Conservation (phyloP, 306 rosid species). For the Vigna nakashimae region DNA sequence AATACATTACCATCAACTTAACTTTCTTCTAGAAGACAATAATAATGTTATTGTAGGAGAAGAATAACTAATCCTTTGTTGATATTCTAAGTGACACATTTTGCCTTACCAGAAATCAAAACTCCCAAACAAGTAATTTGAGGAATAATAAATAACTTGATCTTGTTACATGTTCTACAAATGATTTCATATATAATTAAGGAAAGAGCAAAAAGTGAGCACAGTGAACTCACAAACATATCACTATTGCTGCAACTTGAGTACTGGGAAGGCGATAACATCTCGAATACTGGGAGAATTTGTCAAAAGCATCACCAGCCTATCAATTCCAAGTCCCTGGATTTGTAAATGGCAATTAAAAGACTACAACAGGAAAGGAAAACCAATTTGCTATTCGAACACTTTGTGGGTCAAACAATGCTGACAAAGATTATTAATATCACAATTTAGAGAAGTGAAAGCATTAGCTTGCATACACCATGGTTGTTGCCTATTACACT, state of each 20-base stretch:
- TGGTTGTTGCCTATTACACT: neutral
- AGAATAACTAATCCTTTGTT: neutral
- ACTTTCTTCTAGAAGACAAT: no score
- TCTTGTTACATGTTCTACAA: neutral
- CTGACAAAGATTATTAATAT: conserved; percentile 7
- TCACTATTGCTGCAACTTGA: conserved; percentile 69
- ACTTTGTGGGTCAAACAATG: neutral
- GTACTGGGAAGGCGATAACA: conserved; percentile 97
- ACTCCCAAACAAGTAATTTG: conserved; percentile 16
- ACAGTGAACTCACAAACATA: conserved; percentile 13
- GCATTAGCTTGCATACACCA: neutral
- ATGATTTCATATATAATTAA: conserved; percentile 19
- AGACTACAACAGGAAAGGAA: conserved; percentile 15
- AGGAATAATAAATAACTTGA: neutral
- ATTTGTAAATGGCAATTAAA: conserved; percentile 37
- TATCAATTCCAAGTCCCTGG: conserved; percentile 98
- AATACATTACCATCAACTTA: no score
- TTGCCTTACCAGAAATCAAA: neutral
- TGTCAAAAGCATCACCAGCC: conserved; percentile 95
- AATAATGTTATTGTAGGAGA: neutral
- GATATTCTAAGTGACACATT: neutral
- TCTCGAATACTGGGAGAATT: conserved; percentile 92
- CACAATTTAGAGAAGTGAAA: conserved; percentile 7
- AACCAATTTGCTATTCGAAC: neutral
- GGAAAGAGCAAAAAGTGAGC: conserved; percentile 6